A percentile compares a stretch with the other conserved stretches of the same genome.
phyloP scores from a whole-genome alignment of 768 basidiomycete genomes.

The Pleurotus sapidus region DNA sequence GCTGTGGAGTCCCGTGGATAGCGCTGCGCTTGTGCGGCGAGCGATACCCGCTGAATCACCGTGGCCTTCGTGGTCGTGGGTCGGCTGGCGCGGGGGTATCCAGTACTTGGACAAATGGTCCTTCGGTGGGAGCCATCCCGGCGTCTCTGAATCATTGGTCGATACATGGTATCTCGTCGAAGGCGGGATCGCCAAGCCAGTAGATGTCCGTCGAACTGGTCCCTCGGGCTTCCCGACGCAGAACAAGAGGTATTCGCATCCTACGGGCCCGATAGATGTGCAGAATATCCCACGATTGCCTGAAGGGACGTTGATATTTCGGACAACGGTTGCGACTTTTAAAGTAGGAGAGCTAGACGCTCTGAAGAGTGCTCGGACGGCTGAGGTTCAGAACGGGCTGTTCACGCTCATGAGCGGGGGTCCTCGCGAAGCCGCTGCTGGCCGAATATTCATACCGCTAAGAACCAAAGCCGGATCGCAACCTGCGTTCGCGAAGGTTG shows the following conservation, averaged over 20 bases:
- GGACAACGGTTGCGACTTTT: too few relatives aligned
- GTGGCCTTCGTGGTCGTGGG: conserved; percentile 8
- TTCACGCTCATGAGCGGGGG: too few relatives aligned
- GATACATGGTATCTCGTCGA: background rate
- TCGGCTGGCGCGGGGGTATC: background rate
- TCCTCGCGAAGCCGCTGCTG: background rate
- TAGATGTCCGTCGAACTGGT: background rate
- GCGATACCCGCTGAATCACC: background rate
- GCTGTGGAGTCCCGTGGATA: background rate
- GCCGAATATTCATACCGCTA: too few relatives aligned
- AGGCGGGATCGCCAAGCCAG: background rate
- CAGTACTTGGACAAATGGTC: background rate
- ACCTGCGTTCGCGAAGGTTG: too few relatives aligned
- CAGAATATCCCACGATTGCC: too few relatives aligned
- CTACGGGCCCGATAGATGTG: background rate
- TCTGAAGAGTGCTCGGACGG: background rate
- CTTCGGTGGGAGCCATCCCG: background rate
- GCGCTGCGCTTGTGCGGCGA: background rate
- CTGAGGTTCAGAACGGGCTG: too few relatives aligned
- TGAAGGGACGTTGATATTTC: too few relatives aligned
- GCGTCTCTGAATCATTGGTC: background rate
- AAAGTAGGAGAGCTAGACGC: too few relatives aligned
- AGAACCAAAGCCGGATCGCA: too few relatives aligned
- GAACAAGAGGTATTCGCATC: background rate
- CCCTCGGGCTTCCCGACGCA: background rate